A percentile compares a stretch with the other conserved stretches of the same genome.
Conservation (phyloP, 2,329 filamentous ascomycete species). For the Dactylonectria estremocensis region DNA sequence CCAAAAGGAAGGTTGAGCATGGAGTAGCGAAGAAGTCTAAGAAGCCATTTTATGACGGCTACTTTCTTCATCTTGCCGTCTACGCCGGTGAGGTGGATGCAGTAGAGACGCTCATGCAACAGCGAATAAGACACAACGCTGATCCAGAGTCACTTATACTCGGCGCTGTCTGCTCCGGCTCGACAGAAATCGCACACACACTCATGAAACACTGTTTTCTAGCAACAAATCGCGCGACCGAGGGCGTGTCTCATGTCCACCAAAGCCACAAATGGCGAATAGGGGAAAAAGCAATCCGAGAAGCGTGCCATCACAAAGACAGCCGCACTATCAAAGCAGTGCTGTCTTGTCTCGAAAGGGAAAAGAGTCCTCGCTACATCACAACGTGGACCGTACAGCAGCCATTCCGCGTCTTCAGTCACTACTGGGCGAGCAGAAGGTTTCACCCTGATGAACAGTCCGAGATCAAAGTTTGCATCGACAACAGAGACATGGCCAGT, state of each 20-base stretch:
- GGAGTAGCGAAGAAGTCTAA: not conserved
- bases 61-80: slow-evolving; percentile 1
- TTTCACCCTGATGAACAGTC: not conserved
- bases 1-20: not conserved
- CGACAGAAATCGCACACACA: not conserved
- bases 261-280: not conserved
- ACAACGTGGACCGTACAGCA: not conserved
- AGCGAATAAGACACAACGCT: not conserved
- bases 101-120: not conserved
- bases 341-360: not conserved
- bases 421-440: not conserved
- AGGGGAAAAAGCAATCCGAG: not conserved
- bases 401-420: not conserved
- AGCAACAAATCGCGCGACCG: not conserved
- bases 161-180: not conserved
- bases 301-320: not conserved
- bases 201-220: not conserved
- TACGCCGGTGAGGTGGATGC: not conserved
- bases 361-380: not conserved
- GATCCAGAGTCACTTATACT: not conserved
- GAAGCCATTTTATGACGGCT: not conserved
- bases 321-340: not conserved
- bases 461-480: not conserved
- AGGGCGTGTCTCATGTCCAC: not conserved
- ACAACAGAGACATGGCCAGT: not conserved